Evolutionary conservation across 2,329 filamentous ascomycete species (phyloP).

Genomic region (Chaetomium strumarium): DNA sequence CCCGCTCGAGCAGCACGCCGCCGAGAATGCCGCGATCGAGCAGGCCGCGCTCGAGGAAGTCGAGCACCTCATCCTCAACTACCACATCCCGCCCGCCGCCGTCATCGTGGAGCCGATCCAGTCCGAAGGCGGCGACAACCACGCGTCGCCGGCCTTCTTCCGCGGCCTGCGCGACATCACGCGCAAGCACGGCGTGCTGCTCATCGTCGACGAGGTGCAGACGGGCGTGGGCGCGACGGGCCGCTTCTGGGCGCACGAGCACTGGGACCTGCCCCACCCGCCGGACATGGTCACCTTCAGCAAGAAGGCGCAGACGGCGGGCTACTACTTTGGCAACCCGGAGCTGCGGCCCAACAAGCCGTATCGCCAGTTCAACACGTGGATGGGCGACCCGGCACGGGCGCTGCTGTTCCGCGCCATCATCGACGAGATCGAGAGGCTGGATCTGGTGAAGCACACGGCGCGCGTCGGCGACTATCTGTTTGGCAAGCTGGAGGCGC

Average conservation of each 20-base stretch:
- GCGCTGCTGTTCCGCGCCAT: slow-evolving; percentile 83
- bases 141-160: slow-evolving; percentile 85
- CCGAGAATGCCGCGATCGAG: slow-evolving; percentile 79
- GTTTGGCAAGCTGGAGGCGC: slow-evolving; percentile 59
- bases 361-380: slow-evolving; percentile 95
- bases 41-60: slow-evolving; percentile 75
- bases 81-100: slow-evolving; percentile 73
- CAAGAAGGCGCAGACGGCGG: slow-evolving; percentile 91
- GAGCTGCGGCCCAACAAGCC: slow-evolving; percentile 82
- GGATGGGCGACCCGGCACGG: slow-evolving; percentile 89
- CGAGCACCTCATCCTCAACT: slow-evolving; percentile 73
- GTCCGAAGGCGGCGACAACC: slow-evolving; percentile 92
- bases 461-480: slow-evolving; percentile 74
- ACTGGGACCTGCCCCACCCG: slow-evolving; percentile 75
- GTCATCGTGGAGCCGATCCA: slow-evolving; percentile 87
- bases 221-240: slow-evolving; percentile 89
- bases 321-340: slow-evolving; percentile 83
- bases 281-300: slow-evolving; percentile 94
- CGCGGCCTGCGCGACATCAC: slow-evolving; percentile 74
- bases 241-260: slow-evolving; percentile 95
- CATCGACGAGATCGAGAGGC: slow-evolving; percentile 69
- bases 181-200: slow-evolving; percentile 66
- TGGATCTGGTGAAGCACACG: slow-evolving; percentile 74
- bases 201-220: slow-evolving; percentile 94
- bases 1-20: slow-evolving; percentile 70